Evolutionary conservation across 192 early-diverging fungal genomes (phyloP), one percentile per base, ranked within the genome.

Genomic region (Rhizophlyctis rosea): DNA sequence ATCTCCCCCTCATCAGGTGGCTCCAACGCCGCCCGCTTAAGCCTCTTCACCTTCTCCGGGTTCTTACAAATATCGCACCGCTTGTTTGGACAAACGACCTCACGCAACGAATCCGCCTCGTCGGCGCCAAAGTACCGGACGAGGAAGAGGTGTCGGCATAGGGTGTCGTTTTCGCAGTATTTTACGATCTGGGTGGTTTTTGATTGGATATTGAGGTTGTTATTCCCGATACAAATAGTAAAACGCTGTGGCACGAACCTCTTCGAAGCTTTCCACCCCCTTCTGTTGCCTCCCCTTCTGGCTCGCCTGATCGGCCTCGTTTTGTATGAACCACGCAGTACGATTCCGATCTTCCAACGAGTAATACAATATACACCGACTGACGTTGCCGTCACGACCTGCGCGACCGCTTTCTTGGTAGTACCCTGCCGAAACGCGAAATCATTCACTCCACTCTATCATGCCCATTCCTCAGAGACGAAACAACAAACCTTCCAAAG

Each of bases 401-500:
- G 72, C 62, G 21, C 80, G 50, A 28, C 80, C 80, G 47, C 66
- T 65, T 51, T 82, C 79, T 54, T 78, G 68, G 50, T 56, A 13
- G 66, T 60, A 11, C 77, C 77, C 53, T 85, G 80, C 36, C 83
- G 62, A 14, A 80, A 80, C 0, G 83, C 83, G 25, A 70, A 58
- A 14, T 80, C 80, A 11, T 76, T 71, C 57, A 83, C 81, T 57
- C 83, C 80, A 63, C 95, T 95, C 65, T 98, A 98, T 0, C 47
- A 53, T 65, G 24, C 21, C 87, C 88, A n/a, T 54, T 54, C 23
- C 16, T 13, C 1, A 49, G 1, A 0, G 14, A 49, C 39, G 18
- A 25, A 35, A 1, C 11, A 49, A 59, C 30, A 96, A 98, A 4
- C 88, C 88, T 75, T 98, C 95, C 2, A 98, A 59, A 24, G 89